Evolutionary conservation across 2,329 filamentous ascomycete species (phyloP), one percentile per base, ranked within the genome.

Genomic region (Penicillium frequentans): DNA sequence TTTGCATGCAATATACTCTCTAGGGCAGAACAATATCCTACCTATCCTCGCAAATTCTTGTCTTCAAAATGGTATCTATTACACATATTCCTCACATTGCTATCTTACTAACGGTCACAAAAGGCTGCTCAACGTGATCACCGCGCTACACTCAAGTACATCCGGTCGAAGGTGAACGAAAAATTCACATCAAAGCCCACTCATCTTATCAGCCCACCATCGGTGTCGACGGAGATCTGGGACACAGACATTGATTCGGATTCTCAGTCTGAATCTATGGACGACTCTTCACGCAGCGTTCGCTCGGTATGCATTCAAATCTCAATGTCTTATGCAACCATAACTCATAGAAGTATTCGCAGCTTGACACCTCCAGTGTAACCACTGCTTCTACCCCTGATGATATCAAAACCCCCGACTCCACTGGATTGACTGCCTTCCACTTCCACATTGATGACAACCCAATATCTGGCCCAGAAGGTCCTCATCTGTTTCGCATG

Each of bases 301-400:
- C n/a, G 16, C 16, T 42, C 37, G n/a, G 37, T 42, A 42, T 21
- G 37, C 1, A 21, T 21, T 37, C n/a, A n/a, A n/a, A n/a, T n/a
- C n/a, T n/a, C n/a, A n/a, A n/a, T n/a, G n/a, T n/a, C n/a, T n/a
- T n/a, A n/a, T n/a, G n/a, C n/a, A n/a, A n/a, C n/a, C n/a, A n/a
- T n/a, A n/a, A n/a, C n/a, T n/a, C n/a, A n/a, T n/a, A n/a, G n/a
- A n/a, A n/a, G n/a, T n/a, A n/a, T n/a, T 5, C 19, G 4, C 16
- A 71, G 68, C 63, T 71, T 49, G 68, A 63, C n/a, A 64, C 65
- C 53, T 86, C 86, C 60, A 96, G 90, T 77, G 86, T 92, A 73
- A 93, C 91, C 8, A 96, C 93, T 5, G 81, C 96, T 44, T 96
- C 92, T 27, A 97, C 93, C 26, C 93, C 93, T 33, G 83, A 85